Evolutionary conservation across 2,329 filamentous ascomycete genomes (phyloP), one percentile per base, ranked within the genome.

Genomic region (Aspergillus latus): DNA sequence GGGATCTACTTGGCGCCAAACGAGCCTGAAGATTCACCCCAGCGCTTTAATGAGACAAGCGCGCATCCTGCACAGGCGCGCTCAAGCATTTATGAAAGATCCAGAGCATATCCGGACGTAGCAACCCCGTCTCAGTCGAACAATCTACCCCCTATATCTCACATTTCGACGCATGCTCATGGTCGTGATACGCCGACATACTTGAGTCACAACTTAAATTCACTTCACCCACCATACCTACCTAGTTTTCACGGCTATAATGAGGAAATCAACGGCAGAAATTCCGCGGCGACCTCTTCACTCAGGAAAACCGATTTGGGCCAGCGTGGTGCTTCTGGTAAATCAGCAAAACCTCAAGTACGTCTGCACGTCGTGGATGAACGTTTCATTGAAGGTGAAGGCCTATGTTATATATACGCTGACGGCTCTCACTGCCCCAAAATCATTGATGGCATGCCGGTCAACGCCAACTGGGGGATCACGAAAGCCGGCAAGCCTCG

Each of bases 401-500:
- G 90, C 2, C 72, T 88, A 66, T 94, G 89, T 75, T 94, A 91
- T 69, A 87, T 94, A 60, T 94, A 94, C 69, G 90, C 93, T 61
- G 90, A 95, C 68, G 89, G 89, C 30, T 88, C 86, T 52, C 87
- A 90, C 69, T 93, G 89, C 76, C 90, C 89, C 66, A 90, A 89
- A 37, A 79, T 89, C 29, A 92, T 96, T 61, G 90, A 96, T 65
- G 92, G 92, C 15, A 89, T 96, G 69, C 81, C 82, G 0, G 91
- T 96, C 50, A 96, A 96, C 70, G 90, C 92, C 1, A 89, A 90
- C 63, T 96, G 92, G 92, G 92, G 92, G 13, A 87, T 96, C 8
- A 96, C 92, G 36, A 96, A 96, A 75, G 92, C 92, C 2, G 92
- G 92, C 11, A 96, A 96, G 76, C 92, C 92, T 47, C 85, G 92